Percentiles rank a stretch among this genome's conserved stretches.
Evolutionary conservation across 805 yeast species (phyloP).

Genomic region (Candida michaelii): DNA sequence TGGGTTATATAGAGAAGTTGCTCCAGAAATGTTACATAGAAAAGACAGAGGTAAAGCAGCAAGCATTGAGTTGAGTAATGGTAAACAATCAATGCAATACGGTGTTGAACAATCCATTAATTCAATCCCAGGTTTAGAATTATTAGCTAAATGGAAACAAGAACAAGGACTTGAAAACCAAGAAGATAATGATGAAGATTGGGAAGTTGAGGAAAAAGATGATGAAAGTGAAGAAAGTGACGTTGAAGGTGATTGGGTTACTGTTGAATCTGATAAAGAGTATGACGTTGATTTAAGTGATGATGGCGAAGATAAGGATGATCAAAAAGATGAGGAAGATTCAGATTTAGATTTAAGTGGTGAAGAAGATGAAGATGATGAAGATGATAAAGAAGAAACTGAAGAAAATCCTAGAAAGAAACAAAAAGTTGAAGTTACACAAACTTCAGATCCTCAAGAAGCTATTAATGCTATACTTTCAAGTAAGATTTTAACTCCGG

Average conservation of each 20-base stretch:
- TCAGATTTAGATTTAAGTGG: slow-evolving; percentile 30
- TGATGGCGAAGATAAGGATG: slow-evolving; percentile 33
- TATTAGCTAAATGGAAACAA: slow-evolving; percentile 82
- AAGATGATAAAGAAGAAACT: slow-evolving; percentile 20
- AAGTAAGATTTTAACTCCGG: slow-evolving; percentile 88
- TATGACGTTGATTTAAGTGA: slow-evolving; percentile 56
- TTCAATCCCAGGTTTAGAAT: slow-evolving; percentile 89
- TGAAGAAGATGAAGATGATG: slow-evolving; percentile 22
- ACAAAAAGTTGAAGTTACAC: slow-evolving; percentile 19
- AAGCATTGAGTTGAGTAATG: slow-evolving; percentile 64
- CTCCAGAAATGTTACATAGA: slow-evolving; percentile 89
- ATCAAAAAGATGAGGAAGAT: slow-evolving; percentile 20
- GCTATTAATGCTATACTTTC: slow-evolving; percentile 54
- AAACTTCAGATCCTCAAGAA: slow-evolving; percentile 17
- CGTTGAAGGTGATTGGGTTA: slow-evolving; percentile 90
- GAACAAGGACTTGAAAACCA: slow-evolving; percentile 54
- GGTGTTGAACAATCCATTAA: slow-evolving; percentile 71
- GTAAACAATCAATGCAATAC: slow-evolving; percentile 52
- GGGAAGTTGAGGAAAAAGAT: slow-evolving; percentile 58
- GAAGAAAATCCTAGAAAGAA: slow-evolving; percentile 27
- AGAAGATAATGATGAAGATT: slow-evolving; percentile 50
- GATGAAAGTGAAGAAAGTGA: slow-evolving; percentile 30
- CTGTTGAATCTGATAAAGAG: slow-evolving; percentile 79
- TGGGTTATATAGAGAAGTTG: slow-evolving; percentile 85
- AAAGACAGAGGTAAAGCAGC: slow-evolving; percentile 95